phyloP scores from a whole-genome alignment of 768 basidiomycete species.

The Macrolepiota fuliginosa region DNA sequence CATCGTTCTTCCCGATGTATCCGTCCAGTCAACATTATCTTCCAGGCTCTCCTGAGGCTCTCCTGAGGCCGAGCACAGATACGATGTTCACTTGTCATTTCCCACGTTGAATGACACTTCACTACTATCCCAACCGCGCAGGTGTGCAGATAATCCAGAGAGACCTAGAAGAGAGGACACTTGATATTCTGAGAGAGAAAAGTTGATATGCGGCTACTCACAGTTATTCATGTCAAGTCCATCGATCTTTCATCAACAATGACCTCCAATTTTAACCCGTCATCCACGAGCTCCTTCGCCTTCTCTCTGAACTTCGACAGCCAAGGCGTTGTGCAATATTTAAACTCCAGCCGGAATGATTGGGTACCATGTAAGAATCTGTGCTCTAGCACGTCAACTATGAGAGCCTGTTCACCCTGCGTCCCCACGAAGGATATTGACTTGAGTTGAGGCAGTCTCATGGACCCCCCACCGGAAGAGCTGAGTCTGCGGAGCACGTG shows the following conservation, averaged over 20 bases:
- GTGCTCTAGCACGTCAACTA: neutral
- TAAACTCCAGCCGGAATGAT: neutral
- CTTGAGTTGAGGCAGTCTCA: neutral
- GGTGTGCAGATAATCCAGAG: too few relatives aligned
- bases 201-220: too few relatives aligned
- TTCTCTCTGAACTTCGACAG: neutral
- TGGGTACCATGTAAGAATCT: neutral
- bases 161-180: too few relatives aligned
- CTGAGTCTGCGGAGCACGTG: neutral
- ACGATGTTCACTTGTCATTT: too few relatives aligned
- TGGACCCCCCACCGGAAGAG: neutral
- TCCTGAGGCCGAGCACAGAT: too few relatives aligned
- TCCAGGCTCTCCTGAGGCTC: too few relatives aligned
- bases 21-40: too few relatives aligned
- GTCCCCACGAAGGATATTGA: neutral
- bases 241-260: neutral
- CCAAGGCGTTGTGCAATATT: neutral
- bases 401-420: neutral
- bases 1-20: too few relatives aligned
- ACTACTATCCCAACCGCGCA: too few relatives aligned
- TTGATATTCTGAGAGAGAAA: too few relatives aligned
- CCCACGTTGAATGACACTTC: too few relatives aligned
- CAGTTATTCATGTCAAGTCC: neutral
- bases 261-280: neutral
- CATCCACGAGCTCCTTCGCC: neutral